A percentile compares a stretch with the other conserved stretches of the same genome.
These are phyloP conservation scores for Tetracladium setigerum DNA, from an alignment of 495 filamentous ascomycete species.

Conservation along the genomic window DNA sequence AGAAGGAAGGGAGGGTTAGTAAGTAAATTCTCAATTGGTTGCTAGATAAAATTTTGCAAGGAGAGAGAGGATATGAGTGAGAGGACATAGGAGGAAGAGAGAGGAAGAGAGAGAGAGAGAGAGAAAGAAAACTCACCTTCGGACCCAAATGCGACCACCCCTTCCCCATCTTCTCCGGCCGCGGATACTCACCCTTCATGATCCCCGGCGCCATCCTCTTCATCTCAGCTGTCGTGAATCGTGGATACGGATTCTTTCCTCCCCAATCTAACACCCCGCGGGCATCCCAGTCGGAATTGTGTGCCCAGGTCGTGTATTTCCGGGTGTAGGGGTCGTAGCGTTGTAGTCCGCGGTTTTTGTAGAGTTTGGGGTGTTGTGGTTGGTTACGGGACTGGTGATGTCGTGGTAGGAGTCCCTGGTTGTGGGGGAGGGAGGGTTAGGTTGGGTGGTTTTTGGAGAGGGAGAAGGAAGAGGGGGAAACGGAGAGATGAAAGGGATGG, in stretches of 20 bases:
- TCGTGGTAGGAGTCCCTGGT: constrained; percentile 18
- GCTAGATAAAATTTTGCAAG: not conserved
- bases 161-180: constrained; percentile 9
- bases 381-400: not conserved
- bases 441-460: too few species aligned
- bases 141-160: constrained; percentile 12
- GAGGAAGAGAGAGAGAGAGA: too few species aligned
- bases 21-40: too few species aligned
- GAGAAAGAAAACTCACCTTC: constrained; percentile 2
- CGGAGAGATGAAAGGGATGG: too few species aligned
- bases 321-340: constrained; percentile 16
- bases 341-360: not conserved
- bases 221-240: constrained; percentile 6
- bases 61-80: too few species aligned
- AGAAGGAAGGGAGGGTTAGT: too few species aligned
- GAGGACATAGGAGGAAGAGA: too few species aligned
- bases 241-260: not conserved
- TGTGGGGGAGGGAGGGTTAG: too few species aligned
- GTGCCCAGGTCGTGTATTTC: constrained; percentile 12
- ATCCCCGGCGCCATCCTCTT: not conserved
- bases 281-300: constrained; percentile 5
- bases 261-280: not conserved
- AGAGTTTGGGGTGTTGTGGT: not conserved
- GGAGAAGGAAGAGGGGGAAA: too few species aligned
- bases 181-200: not conserved